Base-by-base conservation (phyloP, 164 flowering plant genomes). In the Nymphaea thermarum region DNA sequence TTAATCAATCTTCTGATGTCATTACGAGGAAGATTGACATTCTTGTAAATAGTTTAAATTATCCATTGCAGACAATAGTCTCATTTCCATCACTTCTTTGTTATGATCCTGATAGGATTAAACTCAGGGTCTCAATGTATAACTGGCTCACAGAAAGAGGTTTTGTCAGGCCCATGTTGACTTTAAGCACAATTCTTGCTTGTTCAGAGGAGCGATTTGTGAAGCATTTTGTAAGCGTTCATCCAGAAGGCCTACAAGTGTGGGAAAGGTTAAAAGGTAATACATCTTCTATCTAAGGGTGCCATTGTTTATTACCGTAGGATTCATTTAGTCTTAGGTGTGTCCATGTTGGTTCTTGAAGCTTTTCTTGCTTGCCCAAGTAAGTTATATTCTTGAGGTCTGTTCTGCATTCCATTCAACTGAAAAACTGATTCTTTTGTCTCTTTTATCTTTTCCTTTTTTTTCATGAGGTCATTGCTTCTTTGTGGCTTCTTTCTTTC, bases 121-220 rank as follows among this genome's bases (percentile, higher is more conserved):
- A 76, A 72, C 82, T 81, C 25, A 81, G 94, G 70, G 62, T 72
- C 53, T 72, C 82, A 18, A 82, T 86, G 85, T 85, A 87, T 70
- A 70, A 75, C 18, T 92, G 94, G 92, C 88, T 89, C 43, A 78
- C 66, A 75, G 83, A 76, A 41, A 72, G 79, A 65, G 86, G 82
- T 25, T 55, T 16, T 43, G 87, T 63, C 44, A 74, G 71, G 3
- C 80, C 82, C 17, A 45, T 3, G 18, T 66, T 79, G 64, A 70
- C 86, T 17, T 71, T 86, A 78, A 79, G 84, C 70, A 82, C 88
- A 18, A 57, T 87, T 18, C 62, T 87, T 64, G 77, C 79, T 17
- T 69, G 76, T 79, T 71, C 90, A 15, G 88, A 85, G 15, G 67
- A 71, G 42, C 2, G 8, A 17, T 89, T 86, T 68, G 36, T 78